Evolutionary conservation across 805 yeast genomes (phyloP).

Genomic region (Millerozyma acaciae): DNA sequence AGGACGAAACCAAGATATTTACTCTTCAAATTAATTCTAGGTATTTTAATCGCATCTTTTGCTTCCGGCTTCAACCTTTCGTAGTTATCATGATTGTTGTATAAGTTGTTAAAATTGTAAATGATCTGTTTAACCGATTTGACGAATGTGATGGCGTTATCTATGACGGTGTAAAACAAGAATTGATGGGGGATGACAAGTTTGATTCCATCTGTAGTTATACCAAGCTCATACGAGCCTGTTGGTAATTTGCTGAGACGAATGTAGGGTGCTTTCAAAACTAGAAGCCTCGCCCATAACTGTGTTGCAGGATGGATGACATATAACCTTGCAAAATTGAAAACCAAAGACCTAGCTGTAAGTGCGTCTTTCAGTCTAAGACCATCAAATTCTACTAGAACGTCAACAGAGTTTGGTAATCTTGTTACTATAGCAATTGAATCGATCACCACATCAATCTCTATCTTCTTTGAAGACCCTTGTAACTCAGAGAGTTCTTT

Average conservation of each 20-base stretch:
- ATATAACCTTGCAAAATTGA: slow-evolving; percentile 42
- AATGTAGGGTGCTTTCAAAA: slow-evolving; percentile 17
- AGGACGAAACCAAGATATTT: slow-evolving; percentile 57
- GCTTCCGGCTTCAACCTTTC: slow-evolving; percentile 31
- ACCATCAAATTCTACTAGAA: slow-evolving; percentile 43
- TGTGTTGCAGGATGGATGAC: slow-evolving; percentile 49
- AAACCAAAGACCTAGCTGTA: slow-evolving; percentile 22
- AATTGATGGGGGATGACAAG: slow-evolving; percentile 69
- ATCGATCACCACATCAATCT: slow-evolving; percentile 27
- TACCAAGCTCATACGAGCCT: slow-evolving; percentile 11
- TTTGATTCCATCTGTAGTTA: slow-evolving; percentile 32
- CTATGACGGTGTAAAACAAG: slow-evolving; percentile 74
- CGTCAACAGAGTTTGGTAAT: slow-evolving; percentile 44
- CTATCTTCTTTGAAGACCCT: slow-evolving; percentile 19
- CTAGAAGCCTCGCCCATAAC: slow-evolving; percentile 36
- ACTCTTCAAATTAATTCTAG: slow-evolving; percentile 54
- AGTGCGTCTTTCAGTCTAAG: slow-evolving; percentile 23
- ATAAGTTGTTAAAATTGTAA: slow-evolving; percentile 41
- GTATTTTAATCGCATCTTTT: slow-evolving; percentile 46
- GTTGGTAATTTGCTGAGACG: slow-evolving; percentile 20
- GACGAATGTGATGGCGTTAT: slow-evolving; percentile 62
- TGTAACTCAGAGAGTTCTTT: slow-evolving; percentile 19
- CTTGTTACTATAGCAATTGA: slow-evolving; percentile 38
- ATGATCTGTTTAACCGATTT: slow-evolving; percentile 64
- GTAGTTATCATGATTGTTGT: slow-evolving; percentile 21